These are phyloP conservation scores for Myxozyma nipponensis DNA, from an alignment of 805 yeast genomes.

Conservation along the genomic window DNA sequence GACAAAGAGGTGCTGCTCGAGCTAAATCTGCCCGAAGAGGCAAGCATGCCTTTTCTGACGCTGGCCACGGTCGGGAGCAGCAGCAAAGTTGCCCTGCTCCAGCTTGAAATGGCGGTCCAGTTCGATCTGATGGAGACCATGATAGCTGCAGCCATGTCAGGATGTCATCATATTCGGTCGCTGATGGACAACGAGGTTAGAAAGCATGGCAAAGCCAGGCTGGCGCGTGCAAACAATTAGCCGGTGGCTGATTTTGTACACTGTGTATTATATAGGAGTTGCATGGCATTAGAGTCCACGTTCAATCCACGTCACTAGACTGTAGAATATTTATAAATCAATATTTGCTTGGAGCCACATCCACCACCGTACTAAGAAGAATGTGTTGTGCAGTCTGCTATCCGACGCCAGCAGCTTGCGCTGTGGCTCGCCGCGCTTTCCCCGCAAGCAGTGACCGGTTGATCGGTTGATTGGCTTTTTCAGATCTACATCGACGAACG, in stretches of 20 bases:
- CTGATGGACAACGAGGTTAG: conserved; percentile 84
- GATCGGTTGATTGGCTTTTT: too few relatives aligned
- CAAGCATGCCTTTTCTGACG: conserved; percentile 75
- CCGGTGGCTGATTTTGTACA: background rate
- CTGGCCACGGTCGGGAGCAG: conserved; percentile 80
- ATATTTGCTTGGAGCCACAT: too few relatives aligned
- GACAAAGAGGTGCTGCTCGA: conserved; percentile 75
- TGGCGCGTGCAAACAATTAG: conserved; percentile 28
- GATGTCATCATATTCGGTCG: conserved; percentile 75
- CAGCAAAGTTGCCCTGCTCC: conserved; percentile 69
- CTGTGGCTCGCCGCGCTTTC: too few relatives aligned
- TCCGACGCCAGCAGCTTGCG: too few relatives aligned
- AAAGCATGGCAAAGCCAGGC: conserved; percentile 60
- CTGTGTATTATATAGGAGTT: background rate
- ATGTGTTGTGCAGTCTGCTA: too few relatives aligned
- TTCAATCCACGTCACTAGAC: too few relatives aligned
- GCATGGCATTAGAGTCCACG: too few relatives aligned
- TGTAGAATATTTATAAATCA: too few relatives aligned
- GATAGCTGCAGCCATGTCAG: conserved; percentile 78
- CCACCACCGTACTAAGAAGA: too few relatives aligned
- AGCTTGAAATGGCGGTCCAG: conserved; percentile 80
- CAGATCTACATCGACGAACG: too few relatives aligned
- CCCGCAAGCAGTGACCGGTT: too few relatives aligned
- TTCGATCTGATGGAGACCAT: conserved; percentile 73
- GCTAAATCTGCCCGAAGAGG: conserved; percentile 75